Evolutionary conservation across 75 land plant species (phyloP).

Genomic region (Isoetes taiwanensis): DNA sequence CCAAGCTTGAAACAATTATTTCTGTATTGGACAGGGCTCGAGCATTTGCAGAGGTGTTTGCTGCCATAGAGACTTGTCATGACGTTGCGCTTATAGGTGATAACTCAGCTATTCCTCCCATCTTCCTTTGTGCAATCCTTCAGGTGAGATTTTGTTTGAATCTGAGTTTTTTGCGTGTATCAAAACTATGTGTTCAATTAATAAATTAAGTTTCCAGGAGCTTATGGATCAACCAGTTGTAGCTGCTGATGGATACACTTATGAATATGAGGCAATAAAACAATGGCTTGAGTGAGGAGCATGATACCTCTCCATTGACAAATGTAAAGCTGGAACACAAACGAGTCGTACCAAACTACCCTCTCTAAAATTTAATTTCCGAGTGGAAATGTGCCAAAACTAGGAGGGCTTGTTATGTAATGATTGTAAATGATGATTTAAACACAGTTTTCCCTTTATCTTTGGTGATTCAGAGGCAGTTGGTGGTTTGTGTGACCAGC

Average conservation of each 20-base stretch:
- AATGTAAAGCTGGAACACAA: slow-evolving; percentile 34
- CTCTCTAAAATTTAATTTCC: slow-evolving; percentile 11
- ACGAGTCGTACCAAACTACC: slow-evolving; percentile 40
- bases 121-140: neutral
- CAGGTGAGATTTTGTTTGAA: no score
- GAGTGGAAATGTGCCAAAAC: no score
- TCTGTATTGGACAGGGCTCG: neutral
- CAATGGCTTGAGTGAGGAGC: slow-evolving; percentile 43
- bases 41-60: neutral
- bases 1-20: neutral
- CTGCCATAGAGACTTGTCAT: neutral
- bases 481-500: no score
- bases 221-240: slow-evolving; percentile 51
- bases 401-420: no score
- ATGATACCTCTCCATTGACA: slow-evolving; percentile 59
- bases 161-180: no score
- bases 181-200: no score
- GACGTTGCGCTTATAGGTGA: neutral
- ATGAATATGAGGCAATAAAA: slow-evolving; percentile 36
- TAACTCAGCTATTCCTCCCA: neutral
- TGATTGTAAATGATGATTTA: no score
- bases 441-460: no score
- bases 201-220: no score
- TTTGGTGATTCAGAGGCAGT: no score
- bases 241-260: slow-evolving; percentile 65